A percentile compares a stretch with the other conserved stretches of the same genome.
Evolutionary conservation across 768 basidiomycete genomes (phyloP).

Genomic region (Pisolithus orientalis): DNA sequence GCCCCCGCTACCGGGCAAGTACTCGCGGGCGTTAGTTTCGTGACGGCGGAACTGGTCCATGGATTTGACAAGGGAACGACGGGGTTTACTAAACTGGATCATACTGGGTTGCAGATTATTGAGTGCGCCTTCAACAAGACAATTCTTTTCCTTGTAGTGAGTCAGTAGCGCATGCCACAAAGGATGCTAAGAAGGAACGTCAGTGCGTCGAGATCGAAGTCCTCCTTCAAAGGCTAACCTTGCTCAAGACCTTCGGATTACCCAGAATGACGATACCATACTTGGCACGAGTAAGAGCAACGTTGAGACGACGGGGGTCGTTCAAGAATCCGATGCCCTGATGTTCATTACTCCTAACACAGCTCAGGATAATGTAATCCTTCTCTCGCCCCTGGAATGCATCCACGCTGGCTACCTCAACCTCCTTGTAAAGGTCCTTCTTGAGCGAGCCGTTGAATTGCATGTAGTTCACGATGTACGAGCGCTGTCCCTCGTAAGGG

Average conservation of each 20-base stretch:
- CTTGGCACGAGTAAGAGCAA: slow-evolving; percentile 94
- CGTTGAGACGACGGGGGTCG: slow-evolving; percentile 93
- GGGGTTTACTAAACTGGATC: slow-evolving; percentile 99
- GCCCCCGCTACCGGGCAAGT: slow-evolving; percentile 36
- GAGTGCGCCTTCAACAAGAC: slow-evolving; percentile 92
- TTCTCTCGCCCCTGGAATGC: slow-evolving; percentile 99
- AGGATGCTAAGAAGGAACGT: slow-evolving; percentile 62
- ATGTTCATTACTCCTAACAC: slow-evolving; percentile 97
- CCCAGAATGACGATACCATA: slow-evolving; percentile 99
- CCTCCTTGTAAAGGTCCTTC: slow-evolving; percentile 99
- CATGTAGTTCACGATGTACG: slow-evolving; percentile 99
- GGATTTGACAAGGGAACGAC: slow-evolving; percentile 79
- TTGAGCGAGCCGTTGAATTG: slow-evolving; percentile 99
- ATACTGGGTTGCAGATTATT: slow-evolving; percentile 96
- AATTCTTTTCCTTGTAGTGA: slow-evolving; percentile 94
- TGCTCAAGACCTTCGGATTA: slow-evolving; percentile 99
- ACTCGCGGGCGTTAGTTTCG: slow-evolving; percentile 88
- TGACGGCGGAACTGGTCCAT: slow-evolving; percentile 93
- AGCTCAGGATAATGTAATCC: slow-evolving; percentile 98
- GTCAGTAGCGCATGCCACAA: slow-evolving; percentile 98
- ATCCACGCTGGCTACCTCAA: slow-evolving; percentile 97
- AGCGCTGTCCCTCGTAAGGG: slow-evolving; percentile 97
- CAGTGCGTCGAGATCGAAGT: slow-evolving; percentile 2
- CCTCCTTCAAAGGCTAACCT: slow-evolving; percentile 47
- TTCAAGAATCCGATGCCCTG: slow-evolving; percentile 99